Evolutionary conservation across 352 stramenopile genomes (phyloP).

Genomic region (Lagenidium sp.): DNA sequence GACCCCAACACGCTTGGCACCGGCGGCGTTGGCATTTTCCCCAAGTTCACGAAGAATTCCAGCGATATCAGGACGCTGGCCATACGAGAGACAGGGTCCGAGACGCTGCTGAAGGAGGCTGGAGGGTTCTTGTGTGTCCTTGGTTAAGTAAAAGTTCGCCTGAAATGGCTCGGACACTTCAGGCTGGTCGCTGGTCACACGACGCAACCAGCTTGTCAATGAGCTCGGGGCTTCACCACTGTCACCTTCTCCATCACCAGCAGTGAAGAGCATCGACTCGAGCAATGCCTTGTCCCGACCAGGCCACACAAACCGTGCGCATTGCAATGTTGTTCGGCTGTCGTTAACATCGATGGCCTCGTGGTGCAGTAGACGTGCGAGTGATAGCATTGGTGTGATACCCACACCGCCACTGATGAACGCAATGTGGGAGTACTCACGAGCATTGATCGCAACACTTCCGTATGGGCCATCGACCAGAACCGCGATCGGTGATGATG

Average conservation of each 20-base stretch:
- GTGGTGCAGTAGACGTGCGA: slow-evolving; percentile 32
- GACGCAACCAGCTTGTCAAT: slow-evolving; percentile 1
- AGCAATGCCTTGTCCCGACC: slow-evolving; percentile 24
- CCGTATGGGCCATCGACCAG: slow-evolving; percentile 51
- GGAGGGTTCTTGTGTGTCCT: slow-evolving; percentile 18
- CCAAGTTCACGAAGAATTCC: slow-evolving; percentile 17
- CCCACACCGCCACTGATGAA: slow-evolving; percentile 40
- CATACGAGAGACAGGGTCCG: slow-evolving; percentile 10
- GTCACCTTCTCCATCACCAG: background rate
- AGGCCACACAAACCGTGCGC: slow-evolving; percentile 40
- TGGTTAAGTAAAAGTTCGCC: slow-evolving; percentile 31
- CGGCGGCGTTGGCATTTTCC: too few relatives aligned
- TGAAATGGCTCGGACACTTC: slow-evolving; percentile 17
- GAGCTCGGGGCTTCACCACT: slow-evolving; percentile 9
- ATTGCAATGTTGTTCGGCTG: slow-evolving; percentile 12
- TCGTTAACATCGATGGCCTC: background rate
- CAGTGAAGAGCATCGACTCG: slow-evolving; percentile 13
- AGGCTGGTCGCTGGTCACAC: slow-evolving; percentile 1
- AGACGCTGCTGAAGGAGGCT: slow-evolving; percentile 14
- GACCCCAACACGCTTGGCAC: slow-evolving; percentile 17
- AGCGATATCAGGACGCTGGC: slow-evolving; percentile 20
- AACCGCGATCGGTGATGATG: slow-evolving; percentile 6
- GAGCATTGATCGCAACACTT: slow-evolving; percentile 15
- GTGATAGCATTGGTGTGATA: slow-evolving; percentile 38
- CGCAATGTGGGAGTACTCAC: slow-evolving; percentile 37